Evolutionary conservation across 345 rosid species (phyloP), one percentile per base, ranked within the genome.

Genomic region (Aethionema arabicum): DNA sequence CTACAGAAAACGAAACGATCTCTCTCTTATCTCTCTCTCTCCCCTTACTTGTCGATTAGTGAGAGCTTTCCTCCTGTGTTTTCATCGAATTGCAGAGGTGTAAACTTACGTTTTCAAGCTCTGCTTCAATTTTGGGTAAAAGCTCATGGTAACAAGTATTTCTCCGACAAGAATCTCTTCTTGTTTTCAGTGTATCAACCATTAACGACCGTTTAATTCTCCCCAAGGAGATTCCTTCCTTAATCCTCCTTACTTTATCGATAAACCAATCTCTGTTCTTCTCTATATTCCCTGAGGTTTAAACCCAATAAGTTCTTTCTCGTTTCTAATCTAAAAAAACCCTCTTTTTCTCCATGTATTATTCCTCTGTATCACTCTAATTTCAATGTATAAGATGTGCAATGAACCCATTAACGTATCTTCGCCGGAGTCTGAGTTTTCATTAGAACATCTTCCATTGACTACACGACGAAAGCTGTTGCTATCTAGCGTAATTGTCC

Each of bases 371-470:
- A n/a, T 16, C 3, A 32, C 40, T 50, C 59, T 56, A 60, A 56
- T 36, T 5, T 21, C 31, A 32, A 58, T 58, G 70, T 44, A 51
- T 58, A 64, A 64, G 54, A 56, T 64, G 75, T 64, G 70, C 1
- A 48, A 64, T 51, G 60, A 71, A 44, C 66, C 65, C 36, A 58
- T 13, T 39, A 48, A 48, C 11, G 38, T 51, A 45, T 44, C 69
- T 71, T 43, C 16, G 11, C 11, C 7, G n/a, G 70, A 36, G 16
- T 64, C 51, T 0, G 13, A 10, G 1, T 15, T 32, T 37, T 29
- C 38, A 27, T 57, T 51, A 63, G 66, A 71, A 38, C 50, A 71
- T 64, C 37, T 71, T 5, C 70, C 75, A 10, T 64, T 71, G 44
- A 38, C 56, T 16, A 7, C 49, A 16, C 55, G 75, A 2, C 69